Evolutionary conservation across 129 eudicot species (phyloP), one percentile per base, ranked within the genome.

Genomic region (Helianthus tuberosus): DNA sequence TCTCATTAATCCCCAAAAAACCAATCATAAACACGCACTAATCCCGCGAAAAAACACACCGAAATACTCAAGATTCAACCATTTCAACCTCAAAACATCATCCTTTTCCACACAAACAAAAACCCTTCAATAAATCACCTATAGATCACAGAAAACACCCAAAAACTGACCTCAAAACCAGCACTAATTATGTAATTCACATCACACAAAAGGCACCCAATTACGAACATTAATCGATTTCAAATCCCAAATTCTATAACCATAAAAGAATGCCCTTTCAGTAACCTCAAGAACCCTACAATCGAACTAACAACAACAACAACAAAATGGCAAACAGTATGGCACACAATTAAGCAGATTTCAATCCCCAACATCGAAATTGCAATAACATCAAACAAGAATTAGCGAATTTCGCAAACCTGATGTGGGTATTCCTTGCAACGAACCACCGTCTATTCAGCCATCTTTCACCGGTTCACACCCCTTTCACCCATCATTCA

Each of bases 271-370:
- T 83, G 77, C 79, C 75, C 74, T 80, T 49, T 77, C 73, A 48
- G 60, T 74, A 48, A 58, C 85, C 61, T 69, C 84, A 80, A 59
- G 86, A 84, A 72, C 89, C 88, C 90, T 72, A 82, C 36, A 77
- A 77, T 69, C 66, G 11, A 77, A 59, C 68, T 76, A 66, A 77
- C 47, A 60, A 20, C 23, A 20, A 20, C 23, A 20, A 60, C 54
- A 61, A 57, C 60, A 69, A 36, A 77, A 39, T 44, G 29, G 15
- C 9, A 58, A 69, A 23, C 52, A 68, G 61, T 68, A 44, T 69
- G 52, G 43, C 64, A 47, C 17, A 48, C 43, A 77, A 69, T 69
- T 62, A 64, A 64, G 65, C 64, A 64, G 46, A 52, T 50, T 61
- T 20, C 69, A 63, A 79, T 57, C 68, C 61, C 71, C 69, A 69